Conservation (phyloP, 495 filamentous ascomycete species). For the Cercophora samala region DNA sequence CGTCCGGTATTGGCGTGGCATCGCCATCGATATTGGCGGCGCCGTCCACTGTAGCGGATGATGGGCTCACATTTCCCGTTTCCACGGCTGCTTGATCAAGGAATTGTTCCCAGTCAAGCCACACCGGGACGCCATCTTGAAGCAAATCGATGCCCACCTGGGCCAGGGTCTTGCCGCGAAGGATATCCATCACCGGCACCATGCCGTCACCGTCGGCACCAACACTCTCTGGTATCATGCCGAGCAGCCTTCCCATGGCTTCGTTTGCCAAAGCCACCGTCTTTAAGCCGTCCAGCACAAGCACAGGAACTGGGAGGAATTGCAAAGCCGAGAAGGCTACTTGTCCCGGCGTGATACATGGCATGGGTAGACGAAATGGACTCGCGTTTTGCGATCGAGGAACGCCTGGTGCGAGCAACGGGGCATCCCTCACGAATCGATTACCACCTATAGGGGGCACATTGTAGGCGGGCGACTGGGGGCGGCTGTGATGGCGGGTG, state of each 20-base stretch:
- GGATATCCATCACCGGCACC: conserved; percentile 38
- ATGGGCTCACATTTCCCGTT: conserved; percentile 27
- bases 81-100: conserved; percentile 51
- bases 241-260: conserved; percentile 62
- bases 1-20: conserved; percentile 18
- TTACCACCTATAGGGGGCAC: background rate
- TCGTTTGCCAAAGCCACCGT: conserved; percentile 68
- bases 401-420: conserved; percentile 2
- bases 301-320: conserved; percentile 63
- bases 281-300: conserved; percentile 60
- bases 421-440: conserved; percentile 13
- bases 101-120: conserved; percentile 55
- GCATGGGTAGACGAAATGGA: conserved; percentile 39
- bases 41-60: background rate
- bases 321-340: conserved; percentile 63
- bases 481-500: background rate
- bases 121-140: conserved; percentile 53
- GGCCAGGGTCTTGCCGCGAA: conserved; percentile 55
- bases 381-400: conserved; percentile 29
- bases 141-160: conserved; percentile 62
- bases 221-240: conserved; percentile 37
- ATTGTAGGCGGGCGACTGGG: background rate
- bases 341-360: conserved; percentile 39
- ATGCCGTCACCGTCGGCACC: conserved; percentile 32
- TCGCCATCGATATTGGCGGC: conserved; percentile 17